These are phyloP conservation scores for Rhodotorula sp. DNA, from an alignment of 1,284 basidiomycete genomes.

Conservation along the genomic window DNA sequence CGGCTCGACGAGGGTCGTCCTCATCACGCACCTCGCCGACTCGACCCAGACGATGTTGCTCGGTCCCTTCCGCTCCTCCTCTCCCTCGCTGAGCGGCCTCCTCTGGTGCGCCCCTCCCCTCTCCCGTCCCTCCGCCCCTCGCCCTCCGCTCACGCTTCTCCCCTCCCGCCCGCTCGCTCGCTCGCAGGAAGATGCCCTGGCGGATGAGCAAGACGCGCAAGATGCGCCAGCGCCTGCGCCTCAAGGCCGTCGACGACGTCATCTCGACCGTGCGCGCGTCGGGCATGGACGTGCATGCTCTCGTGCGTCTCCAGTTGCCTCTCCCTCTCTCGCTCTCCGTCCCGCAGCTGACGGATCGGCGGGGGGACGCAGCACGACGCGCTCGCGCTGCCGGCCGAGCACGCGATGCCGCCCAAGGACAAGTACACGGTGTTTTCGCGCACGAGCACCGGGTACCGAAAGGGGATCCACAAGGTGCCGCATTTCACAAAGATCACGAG, in stretches of 20 bases:
- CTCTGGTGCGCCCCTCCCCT: slow-evolving; percentile 20
- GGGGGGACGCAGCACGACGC: slow-evolving; percentile 59
- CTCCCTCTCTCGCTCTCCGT: not conserved
- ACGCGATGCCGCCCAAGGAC: slow-evolving; percentile 82
- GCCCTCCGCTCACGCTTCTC: not conserved
- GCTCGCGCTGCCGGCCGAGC: slow-evolving; percentile 78
- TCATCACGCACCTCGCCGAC: not conserved
- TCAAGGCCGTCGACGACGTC: slow-evolving; percentile 90
- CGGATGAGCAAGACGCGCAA: slow-evolving; percentile 87
- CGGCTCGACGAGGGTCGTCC: too few species aligned
- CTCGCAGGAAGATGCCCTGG: slow-evolving; percentile 87
- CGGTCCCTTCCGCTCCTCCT: slow-evolving; percentile 7
- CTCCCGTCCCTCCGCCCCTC: not conserved
- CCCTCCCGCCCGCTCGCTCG: not conserved
- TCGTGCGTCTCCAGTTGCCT: slow-evolving; percentile 59
- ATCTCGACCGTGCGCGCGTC: slow-evolving; percentile 81
- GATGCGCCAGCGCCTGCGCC: slow-evolving; percentile 79
- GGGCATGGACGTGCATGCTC: slow-evolving; percentile 71
- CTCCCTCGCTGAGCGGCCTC: slow-evolving; percentile 11
- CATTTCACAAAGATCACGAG: slow-evolving; percentile 65
- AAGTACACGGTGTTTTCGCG: slow-evolving; percentile 92
- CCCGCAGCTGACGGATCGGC: not conserved
- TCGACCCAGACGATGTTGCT: not conserved
- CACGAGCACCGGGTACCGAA: slow-evolving; percentile 74
- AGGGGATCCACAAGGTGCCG: slow-evolving; percentile 87